phyloP scores from a whole-genome alignment of 148 eudicot species.

The Vaccinium macrocarpon region DNA sequence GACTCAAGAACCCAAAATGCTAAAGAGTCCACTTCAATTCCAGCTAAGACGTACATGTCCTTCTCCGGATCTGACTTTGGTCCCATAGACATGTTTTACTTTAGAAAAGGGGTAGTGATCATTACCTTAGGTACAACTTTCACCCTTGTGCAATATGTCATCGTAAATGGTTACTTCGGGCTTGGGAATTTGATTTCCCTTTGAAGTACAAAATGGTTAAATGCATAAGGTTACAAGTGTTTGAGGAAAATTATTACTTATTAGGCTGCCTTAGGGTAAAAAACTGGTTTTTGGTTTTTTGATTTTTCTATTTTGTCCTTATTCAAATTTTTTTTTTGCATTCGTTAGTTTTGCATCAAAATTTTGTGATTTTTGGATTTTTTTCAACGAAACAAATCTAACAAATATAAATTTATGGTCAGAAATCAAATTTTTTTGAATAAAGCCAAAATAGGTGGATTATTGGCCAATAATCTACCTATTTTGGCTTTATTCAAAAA shows the following conservation, averaged over 20 bases:
- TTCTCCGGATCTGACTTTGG: background rate
- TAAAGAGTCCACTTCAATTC: background rate
- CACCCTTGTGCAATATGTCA: background rate
- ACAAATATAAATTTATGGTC: no score
- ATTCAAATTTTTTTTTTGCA: no score
- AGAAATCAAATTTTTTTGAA: no score
- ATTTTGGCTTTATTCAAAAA: no score
- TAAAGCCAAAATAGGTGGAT: no score
- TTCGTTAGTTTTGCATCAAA: no score
- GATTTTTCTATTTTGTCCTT: no score
- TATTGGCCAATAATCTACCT: no score
- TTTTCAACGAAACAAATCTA: no score
- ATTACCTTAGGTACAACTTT: background rate
- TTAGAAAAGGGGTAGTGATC: background rate
- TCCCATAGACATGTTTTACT: background rate
- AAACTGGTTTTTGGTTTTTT: no score
- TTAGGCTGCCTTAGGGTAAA: no score
- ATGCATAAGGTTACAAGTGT: background rate
- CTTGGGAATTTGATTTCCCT: conserved; percentile 3
- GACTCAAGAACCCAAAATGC: background rate
- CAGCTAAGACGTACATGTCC: background rate
- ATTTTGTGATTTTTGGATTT: no score
- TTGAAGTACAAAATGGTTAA: background rate
- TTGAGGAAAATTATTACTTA: background rate
- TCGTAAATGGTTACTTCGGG: background rate